Base-by-base conservation (phyloP, 441 rosid species). In the Mallotus japonicus region DNA sequence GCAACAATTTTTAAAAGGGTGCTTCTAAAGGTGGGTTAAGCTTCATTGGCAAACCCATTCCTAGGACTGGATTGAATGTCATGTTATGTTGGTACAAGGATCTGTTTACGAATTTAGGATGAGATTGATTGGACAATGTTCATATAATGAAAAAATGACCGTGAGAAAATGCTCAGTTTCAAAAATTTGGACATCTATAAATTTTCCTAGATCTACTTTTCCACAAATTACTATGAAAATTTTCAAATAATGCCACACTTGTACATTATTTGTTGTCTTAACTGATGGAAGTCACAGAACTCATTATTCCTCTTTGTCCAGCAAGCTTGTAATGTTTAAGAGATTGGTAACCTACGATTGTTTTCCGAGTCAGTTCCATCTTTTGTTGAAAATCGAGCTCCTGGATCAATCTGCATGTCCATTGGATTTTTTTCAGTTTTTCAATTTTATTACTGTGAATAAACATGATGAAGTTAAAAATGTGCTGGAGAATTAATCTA, bases 301-400 rank as follows among this genome's bases (percentile, higher is more conserved):
- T 20, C 44, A 70, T 46, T 8, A 4, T 60, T 59, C 44, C 13
- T 24, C 28, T 70, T 70, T 59, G 58, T 63, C 53, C 13, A 42
- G 24, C 67, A 44, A 34, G 32, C 49, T 51, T 49, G 53, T 74
- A 28, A 34, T 58, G 71, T 74, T 34, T 47, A 34, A 15, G 61
- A 58, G 58, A 59, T 55, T 44, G 59, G 44, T 24, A n/a, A 54
- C 34, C n/a, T 22, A 28, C 2, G 5, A 19, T 72, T 72, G 59
- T 14, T 49, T 58, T 67, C 61, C 2, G 13, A 59, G 7, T 59
- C 28, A 59, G 12, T 57, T 20, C 19, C 47, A 51, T 62, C 22
- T 37, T 68, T 71, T 60, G 8, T 42, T 54, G n/a, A 60, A 57
- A 61, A 47, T 47, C 2, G 6, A 49, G 47, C 32, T 19, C 50